A percentile compares a stretch with the other conserved stretches of the same genome.
Conservation (phyloP, 176 grass and related monocot genomes). For the Juncus effusus region DNA sequence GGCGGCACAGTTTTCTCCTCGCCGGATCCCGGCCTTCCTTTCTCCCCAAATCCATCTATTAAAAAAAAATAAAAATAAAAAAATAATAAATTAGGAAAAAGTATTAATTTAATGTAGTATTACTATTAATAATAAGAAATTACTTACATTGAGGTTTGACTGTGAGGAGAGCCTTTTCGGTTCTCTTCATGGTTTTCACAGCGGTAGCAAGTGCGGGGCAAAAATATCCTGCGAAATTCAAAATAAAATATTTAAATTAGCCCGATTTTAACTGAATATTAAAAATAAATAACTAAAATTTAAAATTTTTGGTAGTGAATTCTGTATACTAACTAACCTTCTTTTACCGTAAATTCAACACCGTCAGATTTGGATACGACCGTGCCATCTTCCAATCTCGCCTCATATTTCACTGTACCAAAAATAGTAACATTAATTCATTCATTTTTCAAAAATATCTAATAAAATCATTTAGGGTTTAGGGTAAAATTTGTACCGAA, state of each 20-base stretch:
- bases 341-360: constrained; percentile 80
- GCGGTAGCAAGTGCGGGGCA: constrained; percentile 72
- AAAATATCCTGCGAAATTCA: constrained; percentile 49
- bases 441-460: background rate
- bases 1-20: constrained; percentile 57
- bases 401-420: constrained; percentile 76
- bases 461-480: background rate
- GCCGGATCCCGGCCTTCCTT: constrained; percentile 55
- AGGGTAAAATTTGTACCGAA: constrained; percentile 50
- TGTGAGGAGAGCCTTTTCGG: constrained; percentile 71
- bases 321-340: constrained; percentile 44
- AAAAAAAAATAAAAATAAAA: background rate
- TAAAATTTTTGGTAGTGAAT: background rate
- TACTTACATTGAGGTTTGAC: constrained; percentile 90
- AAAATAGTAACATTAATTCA: background rate
- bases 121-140: background rate
- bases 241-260: constrained; percentile 23
- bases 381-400: constrained; percentile 65
- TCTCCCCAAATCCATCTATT: constrained; percentile 90
- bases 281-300: constrained; percentile 2
- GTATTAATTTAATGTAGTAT: constrained; percentile 2
- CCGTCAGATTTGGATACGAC: constrained; percentile 71
- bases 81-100: background rate
- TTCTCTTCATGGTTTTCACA: constrained; percentile 95
- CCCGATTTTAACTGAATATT: background rate